Evolutionary conservation across 768 basidiomycete species (phyloP), one percentile per base, ranked within the genome.

Genomic region (Termitomyces sp.): DNA sequence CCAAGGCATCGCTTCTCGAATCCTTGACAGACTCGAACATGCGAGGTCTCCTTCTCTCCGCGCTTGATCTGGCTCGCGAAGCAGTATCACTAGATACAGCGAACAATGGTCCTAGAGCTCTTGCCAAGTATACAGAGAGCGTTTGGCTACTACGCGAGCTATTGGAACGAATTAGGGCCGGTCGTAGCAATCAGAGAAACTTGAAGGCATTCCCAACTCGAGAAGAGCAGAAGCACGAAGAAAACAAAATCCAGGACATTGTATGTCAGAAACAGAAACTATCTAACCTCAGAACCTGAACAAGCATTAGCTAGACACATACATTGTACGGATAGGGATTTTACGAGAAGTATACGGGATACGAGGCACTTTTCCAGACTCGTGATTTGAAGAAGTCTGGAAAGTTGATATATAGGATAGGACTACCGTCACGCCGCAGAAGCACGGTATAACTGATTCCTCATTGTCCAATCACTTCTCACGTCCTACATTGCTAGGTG

Each of bases 101-200:
- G 1, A 30, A 56, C 16, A 32, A 62, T 1, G 35, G 46, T 16
- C 44, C 26, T 10, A 24, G 7, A 28, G 61, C 61, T 12, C 35
- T 62, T 3, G 13, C 4, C 28, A 56, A 57, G 40, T 63, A 63
- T 46, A 50, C 32, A 1, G 56, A 63, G 45, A 63, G 61, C n/a
- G 61, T 58, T 16, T 47, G 48, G 56, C 36, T 60, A 3, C 48
- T 63, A 8, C 56, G 52, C n/a, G 61, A 63, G 32, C 38, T 60
- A n/a, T 52, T 63, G 56, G 36, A 53, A 12, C 26, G 38, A 26
- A 50, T 55, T 12, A 54, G 53, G 38, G 38, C n/a, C 0, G 26
- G 49, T 43, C 7, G 49, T 6, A 18, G 22, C 6, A 22, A 18
- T 22, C 24, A 33, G 20, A 36, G 43, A 51, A 12, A 24, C 5